phyloP scores from a whole-genome alignment of 1,139 yeast species.

The Scheffersomyces lignicola region DNA sequence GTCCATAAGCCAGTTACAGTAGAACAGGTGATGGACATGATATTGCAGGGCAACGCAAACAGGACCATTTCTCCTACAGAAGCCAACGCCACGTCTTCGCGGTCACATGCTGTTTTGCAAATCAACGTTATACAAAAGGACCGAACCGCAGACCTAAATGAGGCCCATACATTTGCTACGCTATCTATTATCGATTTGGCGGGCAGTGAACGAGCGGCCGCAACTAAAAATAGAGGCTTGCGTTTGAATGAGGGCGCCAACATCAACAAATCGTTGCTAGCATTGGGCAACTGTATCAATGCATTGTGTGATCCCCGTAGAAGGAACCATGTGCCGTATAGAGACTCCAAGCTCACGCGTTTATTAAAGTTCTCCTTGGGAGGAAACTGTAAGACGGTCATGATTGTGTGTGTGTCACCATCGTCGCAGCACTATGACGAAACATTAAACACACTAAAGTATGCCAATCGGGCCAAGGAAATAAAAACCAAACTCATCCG shows the following conservation, averaged over 20 bases:
- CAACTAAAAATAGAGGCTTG: slow-evolving; percentile 80
- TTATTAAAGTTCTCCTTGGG: slow-evolving; percentile 87
- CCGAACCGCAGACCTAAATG: slow-evolving; percentile 62
- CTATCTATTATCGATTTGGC: slow-evolving; percentile 88
- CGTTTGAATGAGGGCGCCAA: slow-evolving; percentile 88
- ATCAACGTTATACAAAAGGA: slow-evolving; percentile 67
- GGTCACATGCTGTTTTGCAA: slow-evolving; percentile 92
- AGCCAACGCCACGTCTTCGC: slow-evolving; percentile 85
- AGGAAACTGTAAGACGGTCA: slow-evolving; percentile 90
- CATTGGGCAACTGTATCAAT: slow-evolving; percentile 91
- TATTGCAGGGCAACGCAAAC: slow-evolving; percentile 68
- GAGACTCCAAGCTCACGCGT: slow-evolving; percentile 87
- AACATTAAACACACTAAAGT: slow-evolving; percentile 83
- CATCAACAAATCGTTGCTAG: slow-evolving; percentile 81
- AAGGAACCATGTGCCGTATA: slow-evolving; percentile 77
- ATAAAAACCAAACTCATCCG: slow-evolving; percentile 79
- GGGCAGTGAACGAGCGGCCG: slow-evolving; percentile 92
- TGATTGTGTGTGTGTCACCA: slow-evolving; percentile 94
- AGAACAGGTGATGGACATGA: slow-evolving; percentile 79
- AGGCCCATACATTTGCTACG: slow-evolving; percentile 74
- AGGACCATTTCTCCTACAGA: slow-evolving; percentile 86
- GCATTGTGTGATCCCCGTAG: slow-evolving; percentile 78
- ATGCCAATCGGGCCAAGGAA: slow-evolving; percentile 88
- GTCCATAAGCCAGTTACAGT: slow-evolving; percentile 63
- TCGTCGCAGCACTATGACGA: slow-evolving; percentile 87